Percentiles rank a stretch among this genome's conserved stretches.
Evolutionary conservation across 257 asterid genomes (phyloP).

Genomic region (Coffea canephora): DNA sequence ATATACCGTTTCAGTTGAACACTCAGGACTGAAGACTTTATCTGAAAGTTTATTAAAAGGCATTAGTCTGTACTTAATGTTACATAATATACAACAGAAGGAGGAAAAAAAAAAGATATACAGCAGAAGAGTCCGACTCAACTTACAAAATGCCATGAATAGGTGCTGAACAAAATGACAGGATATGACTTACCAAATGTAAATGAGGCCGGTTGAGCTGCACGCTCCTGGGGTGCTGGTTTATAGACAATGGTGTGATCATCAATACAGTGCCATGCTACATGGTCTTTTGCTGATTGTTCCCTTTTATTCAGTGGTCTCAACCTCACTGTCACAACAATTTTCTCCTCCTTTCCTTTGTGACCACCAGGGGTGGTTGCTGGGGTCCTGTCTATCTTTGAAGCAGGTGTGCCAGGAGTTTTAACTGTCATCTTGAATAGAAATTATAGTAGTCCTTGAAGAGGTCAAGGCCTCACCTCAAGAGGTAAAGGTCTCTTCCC

Average conservation of each 20-base stretch:
- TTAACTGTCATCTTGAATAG: constrained; percentile 51
- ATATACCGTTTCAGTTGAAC: constrained; percentile 69
- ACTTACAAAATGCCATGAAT: neutral
- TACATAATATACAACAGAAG: neutral
- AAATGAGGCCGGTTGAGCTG: constrained; percentile 51
- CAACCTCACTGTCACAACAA: constrained; percentile 79
- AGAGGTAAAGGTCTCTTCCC: constrained; percentile 16
- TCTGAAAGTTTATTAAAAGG: constrained; percentile 38
- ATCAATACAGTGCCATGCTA: constrained; percentile 90
- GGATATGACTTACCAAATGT: constrained; percentile 56
- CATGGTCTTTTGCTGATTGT: constrained; percentile 65
- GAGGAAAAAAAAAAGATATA: neutral
- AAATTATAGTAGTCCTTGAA: neutral
- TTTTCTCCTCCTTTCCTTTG: constrained; percentile 73
- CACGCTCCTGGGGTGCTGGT: constrained; percentile 59
- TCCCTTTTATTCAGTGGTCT: constrained; percentile 93
- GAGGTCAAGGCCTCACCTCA: constrained; percentile 16
- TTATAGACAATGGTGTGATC: constrained; percentile 67
- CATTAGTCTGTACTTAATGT: neutral
- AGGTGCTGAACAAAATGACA: neutral
- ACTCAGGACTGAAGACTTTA: constrained; percentile 79
- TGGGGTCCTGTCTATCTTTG: constrained; percentile 73
- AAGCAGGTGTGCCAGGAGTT: constrained; percentile 77
- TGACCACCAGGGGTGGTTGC: constrained; percentile 65
- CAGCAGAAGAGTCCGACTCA: neutral